A percentile compares a stretch with the other conserved stretches of the same genome.
phyloP scores from a whole-genome alignment of 2,329 filamentous ascomycete genomes.

The Cytospora piceae region DNA sequence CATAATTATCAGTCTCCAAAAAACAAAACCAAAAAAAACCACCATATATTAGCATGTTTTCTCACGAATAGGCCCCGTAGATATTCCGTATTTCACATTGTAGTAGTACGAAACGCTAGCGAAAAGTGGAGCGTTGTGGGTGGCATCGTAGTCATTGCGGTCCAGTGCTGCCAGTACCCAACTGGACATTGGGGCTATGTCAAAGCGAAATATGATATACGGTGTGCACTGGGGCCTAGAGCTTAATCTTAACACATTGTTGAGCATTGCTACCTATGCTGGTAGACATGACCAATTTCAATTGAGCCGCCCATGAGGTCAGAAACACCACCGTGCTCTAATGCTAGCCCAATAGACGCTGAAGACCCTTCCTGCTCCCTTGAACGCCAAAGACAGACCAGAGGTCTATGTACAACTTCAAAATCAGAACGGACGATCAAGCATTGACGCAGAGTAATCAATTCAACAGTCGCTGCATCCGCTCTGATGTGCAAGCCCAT shows the following conservation, averaged over 20 bases:
- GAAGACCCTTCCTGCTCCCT: not conserved
- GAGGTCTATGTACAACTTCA: not conserved
- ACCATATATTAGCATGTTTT: too few relatives aligned
- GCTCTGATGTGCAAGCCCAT: not conserved
- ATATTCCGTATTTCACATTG: too few relatives aligned
- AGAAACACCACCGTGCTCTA: not conserved
- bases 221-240: too few relatives aligned
- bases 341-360: not conserved
- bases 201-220: too few relatives aligned
- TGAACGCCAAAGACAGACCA: not conserved
- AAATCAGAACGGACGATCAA: not conserved
- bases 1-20: too few relatives aligned
- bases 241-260: not conserved
- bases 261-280: not conserved
- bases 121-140: too few relatives aligned
- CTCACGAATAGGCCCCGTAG: too few relatives aligned
- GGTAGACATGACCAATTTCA: not conserved
- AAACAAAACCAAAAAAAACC: too few relatives aligned
- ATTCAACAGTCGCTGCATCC: not conserved
- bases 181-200: too few relatives aligned
- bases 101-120: too few relatives aligned
- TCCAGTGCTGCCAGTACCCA: too few relatives aligned
- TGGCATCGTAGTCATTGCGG: too few relatives aligned
- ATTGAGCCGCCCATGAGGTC: not conserved
- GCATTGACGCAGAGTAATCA: not conserved